Conservation (phyloP, 1,284 basidiomycete species). For the Marasmius sp. region DNA sequence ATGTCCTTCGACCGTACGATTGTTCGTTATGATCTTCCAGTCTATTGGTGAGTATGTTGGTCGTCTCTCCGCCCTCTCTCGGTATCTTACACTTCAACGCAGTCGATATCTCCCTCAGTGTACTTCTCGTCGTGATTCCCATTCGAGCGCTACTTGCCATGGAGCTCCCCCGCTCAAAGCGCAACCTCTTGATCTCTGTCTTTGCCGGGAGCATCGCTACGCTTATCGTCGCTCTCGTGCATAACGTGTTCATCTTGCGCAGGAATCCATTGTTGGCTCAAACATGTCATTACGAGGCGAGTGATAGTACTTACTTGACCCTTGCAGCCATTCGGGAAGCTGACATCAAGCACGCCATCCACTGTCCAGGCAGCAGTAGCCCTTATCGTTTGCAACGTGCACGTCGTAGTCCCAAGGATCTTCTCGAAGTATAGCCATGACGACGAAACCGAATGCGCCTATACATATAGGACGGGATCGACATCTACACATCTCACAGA, state of each 20-base stretch:
- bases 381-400: background rate
- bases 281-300: background rate
- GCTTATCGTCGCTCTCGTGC: background rate
- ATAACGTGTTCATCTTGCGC: background rate
- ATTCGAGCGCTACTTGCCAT: background rate
- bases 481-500: background rate
- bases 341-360: too few relatives aligned
- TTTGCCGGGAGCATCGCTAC: background rate
- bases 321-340: background rate
- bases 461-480: too few relatives aligned
- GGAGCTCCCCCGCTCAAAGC: background rate
- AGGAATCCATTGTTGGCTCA: background rate
- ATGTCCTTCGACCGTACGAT: background rate
- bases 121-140: slow-evolving; percentile 16
- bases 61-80: background rate
- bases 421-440: background rate
- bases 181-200: background rate
- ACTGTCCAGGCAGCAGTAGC: background rate
- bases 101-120: slow-evolving; percentile 16
- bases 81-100: background rate
- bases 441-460: background rate
- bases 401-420: background rate
- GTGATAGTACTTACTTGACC: background rate
- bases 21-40: background rate
- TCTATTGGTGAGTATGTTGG: background rate